These are phyloP conservation scores for Capsicum pubescens DNA, from an alignment of 257 asterid species.

Conservation along the genomic window DNA sequence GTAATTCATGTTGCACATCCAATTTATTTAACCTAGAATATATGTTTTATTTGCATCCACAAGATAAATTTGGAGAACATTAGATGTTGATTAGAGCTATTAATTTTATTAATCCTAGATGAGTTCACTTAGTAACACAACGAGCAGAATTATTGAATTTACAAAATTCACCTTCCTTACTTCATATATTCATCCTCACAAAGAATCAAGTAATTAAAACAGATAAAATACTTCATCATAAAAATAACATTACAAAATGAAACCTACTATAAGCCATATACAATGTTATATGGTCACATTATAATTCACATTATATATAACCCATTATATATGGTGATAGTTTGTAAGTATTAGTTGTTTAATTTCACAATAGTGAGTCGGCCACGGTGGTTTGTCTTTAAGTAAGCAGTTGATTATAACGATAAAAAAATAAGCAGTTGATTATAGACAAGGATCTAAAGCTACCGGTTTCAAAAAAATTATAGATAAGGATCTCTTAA, in stretches of 20 bases:
- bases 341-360: slow-evolving; percentile 11
- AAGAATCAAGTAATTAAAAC: too few species aligned
- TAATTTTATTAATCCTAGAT: slow-evolving; percentile 16
- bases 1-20: neutral
- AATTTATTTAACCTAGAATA: neutral
- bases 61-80: neutral
- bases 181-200: too few species aligned
- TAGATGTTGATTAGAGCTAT: slow-evolving; percentile 7
- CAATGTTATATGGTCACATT: too few species aligned
- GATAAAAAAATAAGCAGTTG: too few species aligned
- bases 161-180: neutral
- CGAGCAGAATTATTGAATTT: neutral
- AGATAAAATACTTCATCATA: too few species aligned
- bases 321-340: neutral
- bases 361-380: neutral
- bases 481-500: too few species aligned
- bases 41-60: slow-evolving; percentile 6
- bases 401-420: neutral
- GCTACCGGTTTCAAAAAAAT: too few species aligned
- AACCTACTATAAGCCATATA: too few species aligned
- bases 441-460: too few species aligned
- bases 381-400: neutral
- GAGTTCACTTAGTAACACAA: neutral
- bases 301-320: too few species aligned
- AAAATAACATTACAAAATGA: too few species aligned